Percentiles rank a stretch among this genome's conserved stretches.
Evolutionary conservation across 805 yeast genomes (phyloP).

Genomic region (Nakazawaea wyomingensis): DNA sequence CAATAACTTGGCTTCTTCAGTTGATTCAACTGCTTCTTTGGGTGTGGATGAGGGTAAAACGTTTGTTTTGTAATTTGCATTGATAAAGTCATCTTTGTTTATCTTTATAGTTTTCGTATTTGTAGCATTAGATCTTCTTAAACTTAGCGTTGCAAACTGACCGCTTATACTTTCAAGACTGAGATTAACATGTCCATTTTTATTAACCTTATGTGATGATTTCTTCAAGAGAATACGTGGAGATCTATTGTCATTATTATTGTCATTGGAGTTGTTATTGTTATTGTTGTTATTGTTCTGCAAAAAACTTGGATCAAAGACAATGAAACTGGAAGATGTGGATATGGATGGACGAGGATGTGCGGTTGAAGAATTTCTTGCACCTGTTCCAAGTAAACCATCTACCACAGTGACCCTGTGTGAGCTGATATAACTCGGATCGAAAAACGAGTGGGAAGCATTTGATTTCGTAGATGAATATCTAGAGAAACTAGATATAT

Average conservation of each 20-base stretch:
- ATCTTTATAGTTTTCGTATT: slow-evolving; percentile 22
- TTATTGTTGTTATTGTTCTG: slow-evolving; percentile 15
- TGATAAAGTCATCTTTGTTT: slow-evolving; percentile 14
- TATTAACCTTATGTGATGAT: slow-evolving; percentile 21
- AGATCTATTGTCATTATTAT: slow-evolving; percentile 5
- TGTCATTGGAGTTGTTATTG: slow-evolving; percentile 15
- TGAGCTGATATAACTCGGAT: slow-evolving; percentile 28
- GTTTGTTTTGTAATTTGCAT: slow-evolving; percentile 10
- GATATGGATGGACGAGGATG: slow-evolving; percentile 21
- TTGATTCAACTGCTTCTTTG: too few relatives aligned
- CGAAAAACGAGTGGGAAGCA: slow-evolving; percentile 27
- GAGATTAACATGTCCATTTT: slow-evolving; percentile 26
- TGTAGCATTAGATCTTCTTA: slow-evolving; percentile 26
- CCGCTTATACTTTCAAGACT: slow-evolving; percentile 18
- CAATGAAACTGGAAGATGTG: slow-evolving; percentile 24
- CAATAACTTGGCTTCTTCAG: too few relatives aligned
- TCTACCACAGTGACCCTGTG: slow-evolving; percentile 24
- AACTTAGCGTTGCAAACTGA: slow-evolving; percentile 19
- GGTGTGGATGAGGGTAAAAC: too few relatives aligned
- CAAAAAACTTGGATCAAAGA: slow-evolving; percentile 20
- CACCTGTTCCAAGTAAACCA: slow-evolving; percentile 22
- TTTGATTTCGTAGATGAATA: slow-evolving; percentile 14
- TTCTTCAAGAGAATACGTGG: slow-evolving; percentile 21
- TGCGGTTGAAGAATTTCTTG: slow-evolving; percentile 17
- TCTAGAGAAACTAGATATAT: slow-evolving; percentile 23